Percentiles rank a stretch among this genome's conserved stretches.
Conservation (phyloP, 2,329 filamentous ascomycete genomes). For the Aureobasidium sp. region DNA sequence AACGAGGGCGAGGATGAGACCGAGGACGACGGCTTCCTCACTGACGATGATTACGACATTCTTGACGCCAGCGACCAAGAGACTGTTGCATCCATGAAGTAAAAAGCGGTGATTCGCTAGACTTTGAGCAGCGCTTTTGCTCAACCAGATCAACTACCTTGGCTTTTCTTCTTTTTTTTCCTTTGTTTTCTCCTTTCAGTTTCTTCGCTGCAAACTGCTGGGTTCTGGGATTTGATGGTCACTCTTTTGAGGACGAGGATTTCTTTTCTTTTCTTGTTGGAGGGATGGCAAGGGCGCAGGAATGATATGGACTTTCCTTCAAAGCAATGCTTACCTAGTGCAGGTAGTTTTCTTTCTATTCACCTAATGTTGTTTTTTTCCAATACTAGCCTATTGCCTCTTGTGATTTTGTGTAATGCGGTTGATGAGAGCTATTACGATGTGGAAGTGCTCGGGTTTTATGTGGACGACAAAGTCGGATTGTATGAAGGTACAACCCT, state of each 20-base stretch:
- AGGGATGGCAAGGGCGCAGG: neutral
- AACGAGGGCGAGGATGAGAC: constrained; percentile 55
- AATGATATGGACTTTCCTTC: constrained; percentile 1
- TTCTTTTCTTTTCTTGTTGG: neutral
- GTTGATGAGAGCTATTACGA: neutral
- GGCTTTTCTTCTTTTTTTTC: neutral
- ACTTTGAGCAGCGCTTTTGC: neutral
- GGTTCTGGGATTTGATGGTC: neutral
- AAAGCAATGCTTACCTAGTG: neutral
- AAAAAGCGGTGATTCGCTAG: neutral
- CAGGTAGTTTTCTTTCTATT: neutral
- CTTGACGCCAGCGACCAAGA: constrained; percentile 93
- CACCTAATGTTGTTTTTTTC: neutral
- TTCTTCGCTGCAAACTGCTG: neutral
- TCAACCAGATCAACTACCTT: neutral
- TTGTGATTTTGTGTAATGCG: neutral
- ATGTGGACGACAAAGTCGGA: neutral
- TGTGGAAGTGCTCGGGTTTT: neutral
- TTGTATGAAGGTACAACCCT: neutral
- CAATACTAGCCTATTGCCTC: neutral
- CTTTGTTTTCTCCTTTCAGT: neutral
- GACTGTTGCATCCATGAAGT: constrained; percentile 25
- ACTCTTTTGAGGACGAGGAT: constrained; percentile 8
- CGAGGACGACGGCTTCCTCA: constrained; percentile 73
- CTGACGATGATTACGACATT: constrained; percentile 97